Base-by-base conservation (phyloP, 495 filamentous ascomycete genomes). In the Jackrogersella multiformis region DNA sequence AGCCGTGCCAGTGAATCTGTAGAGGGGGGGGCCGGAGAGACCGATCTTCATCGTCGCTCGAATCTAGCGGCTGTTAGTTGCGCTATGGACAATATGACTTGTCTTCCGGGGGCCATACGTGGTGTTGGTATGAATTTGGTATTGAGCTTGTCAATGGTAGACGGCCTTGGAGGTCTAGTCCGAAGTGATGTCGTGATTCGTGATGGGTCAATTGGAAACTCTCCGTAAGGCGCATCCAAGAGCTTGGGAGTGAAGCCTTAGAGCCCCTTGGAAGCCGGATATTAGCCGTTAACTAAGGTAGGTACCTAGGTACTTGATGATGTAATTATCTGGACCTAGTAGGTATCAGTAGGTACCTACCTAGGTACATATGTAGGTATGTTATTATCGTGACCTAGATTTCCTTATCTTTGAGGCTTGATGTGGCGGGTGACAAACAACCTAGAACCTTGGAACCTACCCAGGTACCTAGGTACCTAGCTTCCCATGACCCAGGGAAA, bases 1-100 rank as follows among this genome's bases (percentile, higher is more conserved):
- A 54, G 87, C 90, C 24, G 92, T 97, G 41, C 91, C 95, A 39
- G 88, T 83, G 75, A 91, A 90, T 73, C 92, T 85, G 80, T 98
- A 96, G 72, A 97, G 73, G 54, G 87, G 88, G 55, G 91, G 88
- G 35, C 64, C 23, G 60, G 58, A 59, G 48, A 46, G 64, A 21
- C 64, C 73, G 20, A 61, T 73, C 60, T 68, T 66, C 62, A 75
- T 73, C 56, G 54, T 60, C 58, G 51, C 42, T 54, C 53, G 64
- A 56, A 61, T 60, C 56, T 67, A 20, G 10, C 2, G 6, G 13
- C 24, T 34, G 48, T 62, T 46, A 41, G 30, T 21, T 28, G 20
- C 12, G 21, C 24, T 20, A 15, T 15, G 13, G 20, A 52, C 13
- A 55, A 16, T 12, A 12, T 28, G 12, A 4, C 24, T 23, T 16